phyloP scores from a whole-genome alignment of 148 eudicot species.

The Camellia japonica region DNA sequence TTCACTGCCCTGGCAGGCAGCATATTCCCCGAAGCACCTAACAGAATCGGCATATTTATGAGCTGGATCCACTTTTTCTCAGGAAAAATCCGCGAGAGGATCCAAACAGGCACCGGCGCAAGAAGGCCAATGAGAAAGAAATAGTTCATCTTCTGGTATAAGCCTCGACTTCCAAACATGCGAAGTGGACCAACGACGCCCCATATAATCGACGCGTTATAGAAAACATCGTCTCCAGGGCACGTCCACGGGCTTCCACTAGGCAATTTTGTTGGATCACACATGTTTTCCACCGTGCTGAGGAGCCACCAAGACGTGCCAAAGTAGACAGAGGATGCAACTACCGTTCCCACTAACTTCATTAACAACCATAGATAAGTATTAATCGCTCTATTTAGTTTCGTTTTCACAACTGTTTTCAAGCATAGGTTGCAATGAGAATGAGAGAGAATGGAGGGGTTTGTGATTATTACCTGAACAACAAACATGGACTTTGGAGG shows the following conservation, averaged over 20 bases:
- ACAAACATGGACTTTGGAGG: conserved; percentile 53
- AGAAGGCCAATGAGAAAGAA: conserved; percentile 39
- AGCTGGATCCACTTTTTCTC: conserved; percentile 38
- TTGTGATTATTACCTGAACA: conserved; percentile 31
- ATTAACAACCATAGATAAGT: neutral
- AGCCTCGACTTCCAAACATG: conserved; percentile 42
- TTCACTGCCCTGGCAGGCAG: conserved; percentile 44
- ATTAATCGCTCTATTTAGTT: too few species aligned
- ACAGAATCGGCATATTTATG: conserved; percentile 41
- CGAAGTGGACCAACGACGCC: conserved; percentile 47
- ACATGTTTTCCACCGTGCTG: conserved; percentile 30
- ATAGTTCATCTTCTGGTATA: conserved; percentile 36
- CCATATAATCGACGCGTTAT: conserved; percentile 53
- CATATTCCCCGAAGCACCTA: conserved; percentile 34
- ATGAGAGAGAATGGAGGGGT: neutral
- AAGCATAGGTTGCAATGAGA: neutral
- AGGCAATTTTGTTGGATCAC: conserved; percentile 28
- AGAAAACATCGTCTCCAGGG: conserved; percentile 53
- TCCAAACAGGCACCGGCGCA: conserved; percentile 42
- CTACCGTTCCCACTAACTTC: conserved; percentile 43
- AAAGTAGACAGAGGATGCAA: conserved; percentile 41
- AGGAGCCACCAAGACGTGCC: conserved; percentile 53
- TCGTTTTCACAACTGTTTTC: neutral
- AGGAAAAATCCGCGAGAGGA: conserved; percentile 29
- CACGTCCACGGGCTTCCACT: conserved; percentile 57